Evolutionary conservation across 345 rosid genomes (phyloP), one percentile per base, ranked within the genome.

Genomic region (Mercurialis annua): DNA sequence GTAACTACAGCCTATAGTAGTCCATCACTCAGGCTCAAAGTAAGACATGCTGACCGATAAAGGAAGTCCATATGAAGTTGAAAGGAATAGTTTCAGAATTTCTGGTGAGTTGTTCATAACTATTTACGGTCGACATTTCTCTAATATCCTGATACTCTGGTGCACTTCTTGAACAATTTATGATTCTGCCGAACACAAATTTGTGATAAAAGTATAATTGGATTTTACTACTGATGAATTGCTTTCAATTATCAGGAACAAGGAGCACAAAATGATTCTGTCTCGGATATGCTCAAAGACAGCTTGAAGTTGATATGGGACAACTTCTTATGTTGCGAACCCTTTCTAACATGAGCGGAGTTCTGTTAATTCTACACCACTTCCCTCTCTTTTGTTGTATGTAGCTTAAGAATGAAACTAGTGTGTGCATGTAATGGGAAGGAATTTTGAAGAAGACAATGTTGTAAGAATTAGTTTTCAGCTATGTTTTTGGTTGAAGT

Each of bases 1-100:
- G 40, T 29, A 30, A 33, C 74, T 44, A 80, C 71, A 51, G 21
- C 62, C 62, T 86, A 83, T 69, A 70, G 66, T 43, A 82, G 68
- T 67, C 56, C 76, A 59, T 82, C 81, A 23, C 26, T 80, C 8
- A 80, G 62, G 71, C 84, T 92, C 59, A 77, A 79, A 67, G 80
- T 82, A 20, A 76, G 87, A 79, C 68, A 82, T 9, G 92, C 89
- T 26, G 84, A 85, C 65, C 78, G 89, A 42, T 87, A 66, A 78
- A 68, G 50, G 90, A 84, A 64, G 66, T 77, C 70, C 24, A 14
- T 18, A 26, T 89, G 53, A 80, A 78, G 59, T 78, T 87, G 76
- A 82, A 81, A 72, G 82, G 81, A 60, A 12, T 92, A 1, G 72
- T 71, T 65, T 77, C 82, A 62, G 76, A 75, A 66, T 62, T 73